Base-by-base conservation (phyloP, 2,329 filamentous ascomycete genomes). In the Verticillium nonalfalfae region DNA sequence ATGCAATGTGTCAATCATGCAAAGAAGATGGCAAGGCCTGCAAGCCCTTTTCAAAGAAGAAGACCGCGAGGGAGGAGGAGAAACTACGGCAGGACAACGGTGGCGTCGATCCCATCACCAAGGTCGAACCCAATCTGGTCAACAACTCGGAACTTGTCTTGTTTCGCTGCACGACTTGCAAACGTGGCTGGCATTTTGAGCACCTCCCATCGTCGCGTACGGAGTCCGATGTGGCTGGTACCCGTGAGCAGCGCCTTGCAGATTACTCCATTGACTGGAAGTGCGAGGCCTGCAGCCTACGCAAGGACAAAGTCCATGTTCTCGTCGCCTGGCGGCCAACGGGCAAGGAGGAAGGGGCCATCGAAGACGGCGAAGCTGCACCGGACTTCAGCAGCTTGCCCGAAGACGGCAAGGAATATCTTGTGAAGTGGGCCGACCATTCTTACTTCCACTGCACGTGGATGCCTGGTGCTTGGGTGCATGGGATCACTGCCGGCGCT, bases 391-490 rank as follows among this genome's bases (percentile, higher is more conserved):
- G 36, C 7, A n/a, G 6, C 9, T 11, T 74, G 36, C 58, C 57
- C 11, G 76, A 79, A 38, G 89, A 92, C 60, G 81, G 90, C n/a
- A 93, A 93, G 66, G 92, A 97, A 67, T 99, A 98, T 69, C 83
- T 99, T 2, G 78, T 99, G 68, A 97, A 95, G 71, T 98, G 93
- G 91, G 86, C 90, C 55, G 80, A 81, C 0, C 81, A 85, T 61
- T 97, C 94, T 0, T 96, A 97, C 69, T 89, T 88, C 65, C 88
- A 91, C 66, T 91, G 90, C 59, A 81, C 80, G 7, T 99, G 96
- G 95, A 90, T 92, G 82, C 86, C 92, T 10, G 95, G 94, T 13
- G 82, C 89, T 15, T 99, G 95, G 95, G 83, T 96, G 1, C 94
- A 85, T 80, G 92, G 93, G 6, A 81, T 89, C 10, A 84, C 85